A percentile compares a stretch with the other conserved stretches of the same genome.
These are phyloP conservation scores for Aureobasidium sp. DNA, from an alignment of 2,329 filamentous ascomycete genomes.

Conservation along the genomic window DNA sequence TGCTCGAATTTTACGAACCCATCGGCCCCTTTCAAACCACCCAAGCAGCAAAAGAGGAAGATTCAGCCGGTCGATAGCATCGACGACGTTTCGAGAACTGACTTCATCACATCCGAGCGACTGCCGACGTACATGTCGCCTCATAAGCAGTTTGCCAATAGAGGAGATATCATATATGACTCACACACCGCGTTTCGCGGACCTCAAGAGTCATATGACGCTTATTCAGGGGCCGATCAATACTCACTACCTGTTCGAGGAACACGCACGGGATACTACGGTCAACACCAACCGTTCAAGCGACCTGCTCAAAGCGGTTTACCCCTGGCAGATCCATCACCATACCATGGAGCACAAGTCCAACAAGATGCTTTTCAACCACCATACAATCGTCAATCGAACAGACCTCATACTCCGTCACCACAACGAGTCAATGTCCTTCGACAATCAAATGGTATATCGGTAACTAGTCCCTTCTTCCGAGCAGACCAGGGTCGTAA, in stretches of 20 bases:
- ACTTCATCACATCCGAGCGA: background rate
- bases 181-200: background rate
- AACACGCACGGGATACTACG: background rate
- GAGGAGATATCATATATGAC: background rate
- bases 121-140: background rate
- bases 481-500: background rate
- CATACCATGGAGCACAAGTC: background rate
- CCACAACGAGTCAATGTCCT: background rate
- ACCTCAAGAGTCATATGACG: background rate
- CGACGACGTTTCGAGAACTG: background rate
- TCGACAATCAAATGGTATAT: background rate
- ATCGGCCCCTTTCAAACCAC: too few species aligned
- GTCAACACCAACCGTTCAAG: background rate
- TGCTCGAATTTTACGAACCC: background rate
- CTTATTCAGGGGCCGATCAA: background rate
- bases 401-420: background rate
- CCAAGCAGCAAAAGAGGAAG: background rate
- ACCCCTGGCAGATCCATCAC: background rate
- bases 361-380: background rate
- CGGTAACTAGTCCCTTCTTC: constrained; percentile 3
- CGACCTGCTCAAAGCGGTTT: background rate
- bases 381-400: background rate
- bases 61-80: background rate
- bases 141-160: background rate
- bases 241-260: background rate